Evolutionary conservation across 1,139 yeast genomes (phyloP).

Genomic region (Blastobotrys indianensis): DNA sequence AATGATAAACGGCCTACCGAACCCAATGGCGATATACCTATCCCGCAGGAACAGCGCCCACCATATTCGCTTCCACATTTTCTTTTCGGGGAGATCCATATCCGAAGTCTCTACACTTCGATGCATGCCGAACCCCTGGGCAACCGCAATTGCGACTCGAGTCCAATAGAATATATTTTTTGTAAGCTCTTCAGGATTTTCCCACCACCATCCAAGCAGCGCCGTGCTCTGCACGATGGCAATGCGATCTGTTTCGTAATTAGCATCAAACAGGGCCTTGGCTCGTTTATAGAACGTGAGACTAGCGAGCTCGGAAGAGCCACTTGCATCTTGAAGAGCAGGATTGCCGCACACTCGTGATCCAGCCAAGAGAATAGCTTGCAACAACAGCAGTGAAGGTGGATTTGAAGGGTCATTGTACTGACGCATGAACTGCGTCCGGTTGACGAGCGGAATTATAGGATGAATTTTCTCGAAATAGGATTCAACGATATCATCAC

Average conservation of each 20-base stretch:
- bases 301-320: slow-evolving; percentile 53
- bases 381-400: slow-evolving; percentile 63
- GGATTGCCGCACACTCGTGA: slow-evolving; percentile 58
- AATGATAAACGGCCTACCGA: slow-evolving; percentile 67
- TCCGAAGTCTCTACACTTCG: slow-evolving; percentile 37
- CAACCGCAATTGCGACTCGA: slow-evolving; percentile 63
- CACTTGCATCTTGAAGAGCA: slow-evolving; percentile 49
- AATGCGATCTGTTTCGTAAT: slow-evolving; percentile 66
- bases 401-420: slow-evolving; percentile 56
- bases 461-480: slow-evolving; percentile 69
- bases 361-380: slow-evolving; percentile 66
- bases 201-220: slow-evolving; percentile 67
- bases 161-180: slow-evolving; percentile 77
- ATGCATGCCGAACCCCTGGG: slow-evolving; percentile 78
- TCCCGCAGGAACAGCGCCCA: slow-evolving; percentile 76
- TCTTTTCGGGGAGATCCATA: slow-evolving; percentile 43
- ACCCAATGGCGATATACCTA: slow-evolving; percentile 64
- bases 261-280: slow-evolving; percentile 67
- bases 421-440: slow-evolving; percentile 53
- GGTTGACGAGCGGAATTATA: slow-evolving; percentile 63
- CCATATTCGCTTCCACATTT: slow-evolving; percentile 68
- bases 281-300: slow-evolving; percentile 71
- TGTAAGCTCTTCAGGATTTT: slow-evolving; percentile 72
- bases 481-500: slow-evolving; percentile 55
- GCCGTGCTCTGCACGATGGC: slow-evolving; percentile 61